These are phyloP conservation scores for Globisporangium canariense DNA, from an alignment of 352 stramenopile species.

Conservation along the genomic window DNA sequence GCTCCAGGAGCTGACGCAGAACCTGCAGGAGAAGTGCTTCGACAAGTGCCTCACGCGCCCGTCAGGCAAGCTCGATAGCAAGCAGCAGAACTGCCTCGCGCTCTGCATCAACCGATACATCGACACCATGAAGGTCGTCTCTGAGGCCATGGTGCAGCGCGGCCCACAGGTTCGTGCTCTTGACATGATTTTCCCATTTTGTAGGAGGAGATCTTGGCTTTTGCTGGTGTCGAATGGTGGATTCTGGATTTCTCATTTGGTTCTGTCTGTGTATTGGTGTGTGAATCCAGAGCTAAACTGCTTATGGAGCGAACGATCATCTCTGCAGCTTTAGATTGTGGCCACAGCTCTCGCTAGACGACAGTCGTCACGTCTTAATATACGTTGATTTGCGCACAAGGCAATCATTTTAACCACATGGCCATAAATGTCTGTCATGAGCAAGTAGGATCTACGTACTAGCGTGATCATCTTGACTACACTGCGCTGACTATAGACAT, in stretches of 20 bases:
- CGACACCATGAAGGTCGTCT: slow-evolving; percentile 90
- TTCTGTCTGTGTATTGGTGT: slow-evolving; percentile 2
- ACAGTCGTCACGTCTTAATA: slow-evolving; percentile 14
- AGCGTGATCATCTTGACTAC: neutral
- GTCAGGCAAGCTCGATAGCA: slow-evolving; percentile 83
- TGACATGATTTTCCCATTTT: neutral
- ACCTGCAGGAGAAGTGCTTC: slow-evolving; percentile 89
- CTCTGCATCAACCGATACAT: slow-evolving; percentile 90
- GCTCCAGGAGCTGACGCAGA: slow-evolving; percentile 84
- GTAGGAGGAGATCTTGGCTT: neutral
- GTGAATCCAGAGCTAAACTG: slow-evolving; percentile 10
- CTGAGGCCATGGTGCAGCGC: slow-evolving; percentile 75
- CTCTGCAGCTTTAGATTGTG: slow-evolving; percentile 11
- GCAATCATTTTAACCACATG: neutral
- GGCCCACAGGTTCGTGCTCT: slow-evolving; percentile 41
- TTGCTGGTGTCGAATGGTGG: neutral
- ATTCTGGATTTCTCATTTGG: neutral
- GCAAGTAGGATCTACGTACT: neutral
- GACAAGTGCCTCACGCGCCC: slow-evolving; percentile 86
- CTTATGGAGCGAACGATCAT: neutral
- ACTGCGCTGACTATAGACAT: neutral
- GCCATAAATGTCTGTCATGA: neutral
- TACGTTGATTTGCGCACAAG: slow-evolving; percentile 6
- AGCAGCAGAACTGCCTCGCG: slow-evolving; percentile 89
- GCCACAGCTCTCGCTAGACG: neutral